Conservation (phyloP, 1,139 yeast genomes). For the Yamadazyma songkhlaensis region DNA sequence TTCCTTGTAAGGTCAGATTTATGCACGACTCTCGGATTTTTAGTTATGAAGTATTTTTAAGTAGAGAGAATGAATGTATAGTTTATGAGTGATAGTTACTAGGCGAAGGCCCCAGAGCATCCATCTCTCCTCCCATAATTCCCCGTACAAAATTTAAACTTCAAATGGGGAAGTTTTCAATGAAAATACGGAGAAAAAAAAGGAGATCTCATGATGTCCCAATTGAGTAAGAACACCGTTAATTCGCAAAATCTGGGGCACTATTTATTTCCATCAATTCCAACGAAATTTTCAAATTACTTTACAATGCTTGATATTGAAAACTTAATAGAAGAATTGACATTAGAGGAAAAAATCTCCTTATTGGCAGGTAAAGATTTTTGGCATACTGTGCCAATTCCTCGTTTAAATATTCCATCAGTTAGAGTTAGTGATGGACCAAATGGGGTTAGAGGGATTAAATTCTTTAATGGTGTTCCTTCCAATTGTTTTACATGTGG, state of each 20-base stretch:
- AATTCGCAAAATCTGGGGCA: slow-evolving; percentile 1
- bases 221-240: neutral
- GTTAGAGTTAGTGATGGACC: slow-evolving; percentile 37
- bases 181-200: too few species aligned
- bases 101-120: too few species aligned
- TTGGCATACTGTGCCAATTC: slow-evolving; percentile 56
- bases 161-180: too few species aligned
- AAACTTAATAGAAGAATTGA: slow-evolving; percentile 37
- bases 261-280: neutral
- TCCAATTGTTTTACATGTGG: slow-evolving; percentile 38
- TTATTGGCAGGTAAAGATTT: slow-evolving; percentile 50
- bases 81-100: too few species aligned
- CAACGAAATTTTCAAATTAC: neutral
- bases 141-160: too few species aligned
- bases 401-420: slow-evolving; percentile 38
- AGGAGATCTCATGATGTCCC: slow-evolving; percentile 1
- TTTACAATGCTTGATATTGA: slow-evolving; percentile 42
- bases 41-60: neutral
- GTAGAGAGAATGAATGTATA: too few species aligned
- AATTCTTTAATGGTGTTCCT: slow-evolving; percentile 30
- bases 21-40: neutral
- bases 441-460: slow-evolving; percentile 34
- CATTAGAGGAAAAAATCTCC: slow-evolving; percentile 45
- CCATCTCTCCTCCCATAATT: too few species aligned
- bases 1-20: neutral